These are phyloP conservation scores for Phyllostachys edulis DNA, from an alignment of 176 grass and related monocot species.

Conservation along the genomic window DNA sequence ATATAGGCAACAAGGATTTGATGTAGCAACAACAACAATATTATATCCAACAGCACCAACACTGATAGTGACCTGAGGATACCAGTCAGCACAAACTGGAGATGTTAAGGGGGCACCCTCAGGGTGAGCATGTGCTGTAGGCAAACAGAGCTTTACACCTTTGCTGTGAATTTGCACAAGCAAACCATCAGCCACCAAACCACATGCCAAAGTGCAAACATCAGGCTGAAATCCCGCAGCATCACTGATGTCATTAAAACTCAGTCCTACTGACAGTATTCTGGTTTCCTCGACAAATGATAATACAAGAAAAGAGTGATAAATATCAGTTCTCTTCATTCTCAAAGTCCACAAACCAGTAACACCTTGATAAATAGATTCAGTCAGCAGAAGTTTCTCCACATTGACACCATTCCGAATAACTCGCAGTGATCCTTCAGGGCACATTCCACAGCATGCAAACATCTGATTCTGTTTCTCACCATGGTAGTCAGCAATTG, in stretches of 20 bases:
- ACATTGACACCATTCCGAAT: conserved; percentile 92
- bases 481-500: conserved; percentile 82
- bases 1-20: conserved; percentile 84
- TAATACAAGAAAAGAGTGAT: conserved; percentile 96
- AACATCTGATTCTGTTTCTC: conserved; percentile 98
- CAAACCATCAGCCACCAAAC: conserved; percentile 74
- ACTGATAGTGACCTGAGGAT: conserved; percentile 77
- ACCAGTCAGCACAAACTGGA: conserved; percentile 73
- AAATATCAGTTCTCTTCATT: conserved; percentile 81
- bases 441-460: conserved; percentile 95
- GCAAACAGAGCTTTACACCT: conserved; percentile 91
- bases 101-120: conserved; percentile 61
- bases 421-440: conserved; percentile 83
- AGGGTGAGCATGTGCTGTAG: conserved; percentile 70
- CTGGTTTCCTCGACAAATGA: conserved; percentile 99
- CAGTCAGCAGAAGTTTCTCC: conserved; percentile 83
- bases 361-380: conserved; percentile 83
- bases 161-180: conserved; percentile 91
- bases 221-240: conserved; percentile 79
- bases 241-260: conserved; percentile 94
- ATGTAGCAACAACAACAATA: conserved; percentile 83
- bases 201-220: conserved; percentile 97
- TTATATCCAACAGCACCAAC: conserved; percentile 86
- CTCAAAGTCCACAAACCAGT: conserved; percentile 89
- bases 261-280: conserved; percentile 92